Conservation (phyloP, 139 green algal genomes). For the Chlamydomonas sphaeroides region DNA sequence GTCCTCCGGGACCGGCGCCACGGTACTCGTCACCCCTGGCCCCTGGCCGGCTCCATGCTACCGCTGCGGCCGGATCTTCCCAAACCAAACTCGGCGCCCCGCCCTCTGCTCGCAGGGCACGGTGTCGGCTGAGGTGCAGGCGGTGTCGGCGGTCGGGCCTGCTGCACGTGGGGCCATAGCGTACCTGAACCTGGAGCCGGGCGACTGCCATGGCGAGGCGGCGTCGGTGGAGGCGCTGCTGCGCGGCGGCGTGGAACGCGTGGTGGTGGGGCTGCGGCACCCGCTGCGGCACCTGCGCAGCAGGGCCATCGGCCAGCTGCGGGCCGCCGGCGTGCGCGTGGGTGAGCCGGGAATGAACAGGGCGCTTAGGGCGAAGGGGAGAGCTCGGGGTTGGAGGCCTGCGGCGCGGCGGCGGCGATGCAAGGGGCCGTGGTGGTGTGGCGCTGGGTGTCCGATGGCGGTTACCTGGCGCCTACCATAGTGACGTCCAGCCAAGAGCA, state of each 20-base stretch:
- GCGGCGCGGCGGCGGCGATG: too few relatives aligned
- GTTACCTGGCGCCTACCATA: too few relatives aligned
- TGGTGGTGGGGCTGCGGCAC: constrained; percentile 94
- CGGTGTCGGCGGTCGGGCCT: constrained; percentile 48
- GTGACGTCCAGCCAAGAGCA: too few relatives aligned
- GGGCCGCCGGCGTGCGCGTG: constrained; percentile 77
- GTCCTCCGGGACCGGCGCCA: too few relatives aligned
- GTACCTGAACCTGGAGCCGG: constrained; percentile 95
- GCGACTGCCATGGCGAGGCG: constrained; percentile 89
- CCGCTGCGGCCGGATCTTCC: too few relatives aligned
- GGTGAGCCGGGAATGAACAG: constrained; percentile 53
- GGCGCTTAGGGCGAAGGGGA: neutral
- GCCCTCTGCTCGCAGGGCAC: constrained; percentile 84
- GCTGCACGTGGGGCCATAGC: constrained; percentile 69
- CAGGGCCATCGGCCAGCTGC: constrained; percentile 68
- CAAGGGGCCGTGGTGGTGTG: neutral
- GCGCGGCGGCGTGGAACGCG: constrained; percentile 74
- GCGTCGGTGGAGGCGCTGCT: constrained; percentile 78
- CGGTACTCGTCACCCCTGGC: too few relatives aligned
- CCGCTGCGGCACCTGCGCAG: constrained; percentile 83
- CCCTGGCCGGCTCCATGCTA: too few relatives aligned
- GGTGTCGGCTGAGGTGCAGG: constrained; percentile 71
- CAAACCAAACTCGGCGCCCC: too few relatives aligned
- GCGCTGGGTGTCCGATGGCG: neutral
- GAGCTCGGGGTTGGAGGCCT: too few relatives aligned